Evolutionary conservation across 2,329 filamentous ascomycete genomes (phyloP).

Genomic region (Sarocladium strictum): DNA sequence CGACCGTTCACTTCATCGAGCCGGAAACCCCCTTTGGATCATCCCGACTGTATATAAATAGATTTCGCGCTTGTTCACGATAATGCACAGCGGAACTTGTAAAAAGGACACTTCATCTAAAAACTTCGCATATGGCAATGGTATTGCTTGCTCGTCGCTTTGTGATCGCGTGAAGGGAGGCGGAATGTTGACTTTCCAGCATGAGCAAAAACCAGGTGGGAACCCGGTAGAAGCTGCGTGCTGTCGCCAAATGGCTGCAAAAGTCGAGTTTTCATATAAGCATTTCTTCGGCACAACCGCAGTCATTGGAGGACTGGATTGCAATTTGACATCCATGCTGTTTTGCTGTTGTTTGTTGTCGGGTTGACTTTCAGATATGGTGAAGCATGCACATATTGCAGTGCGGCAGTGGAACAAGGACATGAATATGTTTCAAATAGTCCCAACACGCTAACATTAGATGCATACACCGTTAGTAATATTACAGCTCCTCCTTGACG

Average conservation of each 20-base stretch:
- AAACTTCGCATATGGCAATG: too few species aligned
- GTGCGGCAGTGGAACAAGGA: neutral
- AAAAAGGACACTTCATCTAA: neutral
- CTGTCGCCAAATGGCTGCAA: constrained; percentile 11
- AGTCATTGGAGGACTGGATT: constrained; percentile 80
- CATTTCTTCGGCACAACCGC: constrained; percentile 99
- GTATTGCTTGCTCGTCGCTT: too few species aligned
- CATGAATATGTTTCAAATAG: neutral
- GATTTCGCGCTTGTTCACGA: neutral
- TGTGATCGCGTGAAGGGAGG: too few species aligned
- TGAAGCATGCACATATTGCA: neutral
- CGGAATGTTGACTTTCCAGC: neutral
- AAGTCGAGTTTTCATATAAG: constrained; percentile 55
- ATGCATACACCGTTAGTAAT: neutral
- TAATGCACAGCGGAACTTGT: constrained; percentile 4
- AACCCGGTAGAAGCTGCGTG: constrained; percentile 15
- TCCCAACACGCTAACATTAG: constrained; percentile 7
- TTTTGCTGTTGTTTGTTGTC: neutral
- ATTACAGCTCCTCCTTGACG: constrained; percentile 30
- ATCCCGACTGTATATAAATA: neutral
- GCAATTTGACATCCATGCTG: constrained; percentile 99
- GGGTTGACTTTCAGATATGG: neutral
- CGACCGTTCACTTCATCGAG: constrained; percentile 1
- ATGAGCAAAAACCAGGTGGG: neutral
- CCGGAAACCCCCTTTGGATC: neutral